Evolutionary conservation across 2,329 filamentous ascomycete genomes (phyloP), one percentile per base, ranked within the genome.

Genomic region (Elsinoe necatrix): DNA sequence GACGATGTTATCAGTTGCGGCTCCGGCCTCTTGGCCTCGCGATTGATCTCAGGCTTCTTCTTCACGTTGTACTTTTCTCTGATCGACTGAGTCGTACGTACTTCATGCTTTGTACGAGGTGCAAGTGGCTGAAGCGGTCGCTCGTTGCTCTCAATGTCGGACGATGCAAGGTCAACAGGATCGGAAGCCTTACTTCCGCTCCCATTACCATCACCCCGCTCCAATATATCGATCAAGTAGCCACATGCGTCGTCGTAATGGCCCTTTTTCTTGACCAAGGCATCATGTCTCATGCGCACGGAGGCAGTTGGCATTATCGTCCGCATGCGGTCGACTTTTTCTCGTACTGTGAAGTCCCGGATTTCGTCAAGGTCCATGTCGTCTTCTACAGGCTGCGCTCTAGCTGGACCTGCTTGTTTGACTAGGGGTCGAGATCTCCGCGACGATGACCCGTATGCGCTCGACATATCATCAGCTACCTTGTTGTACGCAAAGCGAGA

Each of bases 171-270:
- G 54, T 70, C 65, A 9, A 67, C 59, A 25, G 57, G 14, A 11
- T 57, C 50, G 29, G 9, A 60, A 52, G 20, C 48, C 48, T 35
- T 37, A 39, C 25, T 37, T 34, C 34, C 34, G 18, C 29, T 52
- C 31, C 29, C 20, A 3, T 57, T 63, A 16, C 63, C 61, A 29
- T 54, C 58, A 35, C 75, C 72, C 20, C 73, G 68, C 12, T 67
- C 61, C 34, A 37, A 12, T 11, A 12, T 4, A n/a, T 66, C 66
- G 1, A 71, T 71, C 37, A 83, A 63, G 54, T 72, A 68, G 2
- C 73, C 71, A 58, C 79, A 69, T 1, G 84, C 79, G 63, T 80
- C 76, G 20, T 81, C 75, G 57, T 75, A 77, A 58, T 81, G 77
- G 1, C 80, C 78, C 18, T 73, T 75, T 54, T 74, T 75, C 14